Conservation (phyloP, 106 monocot genomes). For the Allium sativum region DNA sequence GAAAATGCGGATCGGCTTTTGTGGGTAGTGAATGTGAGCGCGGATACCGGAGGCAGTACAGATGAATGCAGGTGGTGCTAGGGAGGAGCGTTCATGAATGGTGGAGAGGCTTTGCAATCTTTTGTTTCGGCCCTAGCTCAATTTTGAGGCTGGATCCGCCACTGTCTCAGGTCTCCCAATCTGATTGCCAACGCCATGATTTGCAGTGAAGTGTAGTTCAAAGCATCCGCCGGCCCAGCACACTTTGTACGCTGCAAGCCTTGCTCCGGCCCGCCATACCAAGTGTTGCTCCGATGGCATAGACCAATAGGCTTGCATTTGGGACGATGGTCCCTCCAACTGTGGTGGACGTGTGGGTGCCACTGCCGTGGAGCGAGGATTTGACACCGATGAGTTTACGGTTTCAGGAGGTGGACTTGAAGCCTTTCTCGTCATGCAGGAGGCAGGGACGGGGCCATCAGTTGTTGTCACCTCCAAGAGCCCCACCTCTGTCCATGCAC, state of each 20-base stretch:
- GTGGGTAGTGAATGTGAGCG: too few species aligned
- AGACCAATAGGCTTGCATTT: constrained; percentile 61
- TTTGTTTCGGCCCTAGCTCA: too few species aligned
- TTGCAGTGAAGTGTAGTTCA: constrained; percentile 59
- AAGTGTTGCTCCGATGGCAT: constrained; percentile 69
- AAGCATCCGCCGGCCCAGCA: constrained; percentile 88
- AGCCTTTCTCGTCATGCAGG: constrained; percentile 56
- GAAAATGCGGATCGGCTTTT: too few species aligned
- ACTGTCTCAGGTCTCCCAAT: too few species aligned
- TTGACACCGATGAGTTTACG: constrained; percentile 77
- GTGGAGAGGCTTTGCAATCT: too few species aligned
- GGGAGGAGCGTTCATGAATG: too few species aligned
- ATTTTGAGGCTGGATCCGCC: too few species aligned
- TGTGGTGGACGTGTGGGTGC: constrained; percentile 86
- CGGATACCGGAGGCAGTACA: too few species aligned
- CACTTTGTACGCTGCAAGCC: constrained; percentile 88
- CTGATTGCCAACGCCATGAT: constrained; percentile 35
- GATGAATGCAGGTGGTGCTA: too few species aligned
- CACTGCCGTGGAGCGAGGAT: constrained; percentile 86
- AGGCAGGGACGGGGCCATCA: constrained; percentile 67
- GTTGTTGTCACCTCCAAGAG: too few species aligned
- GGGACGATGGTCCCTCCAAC: constrained; percentile 62
- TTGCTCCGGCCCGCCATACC: constrained; percentile 67
- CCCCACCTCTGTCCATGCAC: too few species aligned
- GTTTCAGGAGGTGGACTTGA: constrained; percentile 61